Base-by-base conservation (phyloP, 2,329 filamentous ascomycete genomes). In the Ascochyta koolunga region DNA sequence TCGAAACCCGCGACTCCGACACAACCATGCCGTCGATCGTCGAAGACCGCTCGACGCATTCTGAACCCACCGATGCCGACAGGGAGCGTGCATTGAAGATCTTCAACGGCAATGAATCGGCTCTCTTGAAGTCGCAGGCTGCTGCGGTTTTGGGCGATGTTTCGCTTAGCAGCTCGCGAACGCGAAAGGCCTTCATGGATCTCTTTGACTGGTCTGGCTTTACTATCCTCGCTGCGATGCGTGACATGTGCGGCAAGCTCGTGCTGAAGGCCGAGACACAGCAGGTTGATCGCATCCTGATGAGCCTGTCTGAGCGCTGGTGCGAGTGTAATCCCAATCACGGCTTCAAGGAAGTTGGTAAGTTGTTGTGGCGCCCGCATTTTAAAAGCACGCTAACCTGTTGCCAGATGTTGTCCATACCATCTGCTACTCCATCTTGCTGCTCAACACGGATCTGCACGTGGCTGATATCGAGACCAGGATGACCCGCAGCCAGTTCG, bases 401-500 rank as follows among this genome's bases (percentile, higher is more conserved):
- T 5, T 19, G 27, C 8, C 67, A 89, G 93, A 98, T 78, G 89
- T 98, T 41, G 93, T 99, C 16, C 93, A 99, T 73, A 97, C 93
- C 21, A 96, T 98, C 60, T 96, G 91, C 77, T 99, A 98, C 75
- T 97, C 95, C 1, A 86, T 99, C 60, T 88, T 99, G 69, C 82
- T 99, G 10, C 83, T 99, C 59, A 99, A 99, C 69, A 99, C 95
- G 29, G 95, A 99, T 78, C 80, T 99, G 50, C 93, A 99, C 69
- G 76, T 98, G 68, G 95, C 93, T 54, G 93, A 98, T 70, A 96
- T 98, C 64, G 92, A 96, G 58, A 87, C 90, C 66, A 96, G 96
- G 79, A 99, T 99, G 95, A 98, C 93, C 1, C 86, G 90, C 50
- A 88, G 83, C 59, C 93, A 98, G 69, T 99, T 98, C 69, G 85